A percentile compares a stretch with the other conserved stretches of the same genome.
phyloP scores from a whole-genome alignment of 2,329 filamentous ascomycete species.

The Exophiala viscosa region DNA sequence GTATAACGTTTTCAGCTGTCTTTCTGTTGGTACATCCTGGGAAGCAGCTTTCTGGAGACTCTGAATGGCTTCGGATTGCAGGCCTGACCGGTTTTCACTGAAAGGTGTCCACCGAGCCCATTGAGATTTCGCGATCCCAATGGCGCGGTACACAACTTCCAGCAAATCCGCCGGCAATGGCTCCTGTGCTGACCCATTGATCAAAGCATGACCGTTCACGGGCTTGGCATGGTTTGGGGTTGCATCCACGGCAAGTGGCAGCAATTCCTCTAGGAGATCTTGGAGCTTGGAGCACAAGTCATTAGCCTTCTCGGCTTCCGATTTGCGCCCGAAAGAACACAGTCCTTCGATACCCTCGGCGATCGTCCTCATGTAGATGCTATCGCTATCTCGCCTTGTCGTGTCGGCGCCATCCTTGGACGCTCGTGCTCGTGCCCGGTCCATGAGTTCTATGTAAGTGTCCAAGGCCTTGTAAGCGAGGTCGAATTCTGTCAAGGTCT shows the following conservation, averaged over 20 bases:
- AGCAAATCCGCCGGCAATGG: conserved; percentile 14
- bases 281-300: conserved; percentile 68
- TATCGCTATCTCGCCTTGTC: conserved; percentile 74
- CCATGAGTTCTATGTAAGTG: conserved; percentile 85
- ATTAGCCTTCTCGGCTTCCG: conserved; percentile 74
- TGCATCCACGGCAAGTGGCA: conserved; percentile 30
- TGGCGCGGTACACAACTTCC: conserved; percentile 54
- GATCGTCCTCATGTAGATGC: conserved; percentile 70
- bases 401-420: conserved; percentile 56
- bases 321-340: conserved; percentile 72
- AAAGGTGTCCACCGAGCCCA: conserved; percentile 83
- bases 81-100: conserved; percentile 63
- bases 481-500: conserved; percentile 85
- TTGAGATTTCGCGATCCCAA: conserved; percentile 80
- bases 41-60: conserved; percentile 70
- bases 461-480: conserved; percentile 86
- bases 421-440: conserved; percentile 76
- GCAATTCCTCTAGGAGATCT: conserved; percentile 65
- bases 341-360: conserved; percentile 75
- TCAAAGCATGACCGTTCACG: conserved; percentile 13
- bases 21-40: conserved; percentile 60
- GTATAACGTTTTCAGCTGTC: conserved; percentile 74
- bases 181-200: not conserved
- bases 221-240: conserved; percentile 16
- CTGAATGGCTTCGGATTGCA: conserved; percentile 73